Percentiles rank a stretch among this genome's conserved stretches.
These are phyloP conservation scores for Fusarium circinatum DNA, from an alignment of 2,329 filamentous ascomycete species.

Conservation along the genomic window DNA sequence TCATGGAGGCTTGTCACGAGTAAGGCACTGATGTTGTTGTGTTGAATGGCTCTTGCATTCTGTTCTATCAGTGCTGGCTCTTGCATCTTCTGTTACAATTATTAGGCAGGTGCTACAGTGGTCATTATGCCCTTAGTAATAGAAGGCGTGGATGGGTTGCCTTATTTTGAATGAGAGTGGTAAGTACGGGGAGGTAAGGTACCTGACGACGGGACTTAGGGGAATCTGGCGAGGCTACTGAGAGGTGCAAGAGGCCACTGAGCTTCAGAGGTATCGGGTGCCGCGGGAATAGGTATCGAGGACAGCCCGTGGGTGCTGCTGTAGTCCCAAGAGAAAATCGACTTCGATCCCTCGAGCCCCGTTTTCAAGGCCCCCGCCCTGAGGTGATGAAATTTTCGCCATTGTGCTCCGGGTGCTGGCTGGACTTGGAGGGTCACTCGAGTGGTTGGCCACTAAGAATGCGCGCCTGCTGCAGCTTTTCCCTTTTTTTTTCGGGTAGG, in stretches of 20 bases:
- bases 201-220: background rate
- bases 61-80: background rate
- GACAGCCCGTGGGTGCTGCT: constrained; percentile 2
- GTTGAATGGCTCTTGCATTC: constrained; percentile 6
- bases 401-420: constrained; percentile 12
- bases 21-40: background rate
- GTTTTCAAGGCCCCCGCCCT: constrained; percentile 34
- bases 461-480: constrained; percentile 39
- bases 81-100: background rate
- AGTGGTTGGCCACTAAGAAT: constrained; percentile 30
- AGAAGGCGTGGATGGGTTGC: background rate
- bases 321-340: constrained; percentile 12
- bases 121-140: constrained; percentile 2
- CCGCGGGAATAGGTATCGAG: constrained; percentile 10
- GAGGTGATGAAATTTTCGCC: constrained; percentile 26
- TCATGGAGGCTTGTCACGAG: background rate
- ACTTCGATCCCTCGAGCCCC: constrained; percentile 21
- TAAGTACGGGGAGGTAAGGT: background rate
- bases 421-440: constrained; percentile 24
- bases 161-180: background rate
- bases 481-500: constrained; percentile 32
- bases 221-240: constrained; percentile 8
- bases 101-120: background rate
- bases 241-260: background rate
- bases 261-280: constrained; percentile 2